Evolutionary conservation across 768 basidiomycete genomes (phyloP).

Genomic region (Ramaria rubella): DNA sequence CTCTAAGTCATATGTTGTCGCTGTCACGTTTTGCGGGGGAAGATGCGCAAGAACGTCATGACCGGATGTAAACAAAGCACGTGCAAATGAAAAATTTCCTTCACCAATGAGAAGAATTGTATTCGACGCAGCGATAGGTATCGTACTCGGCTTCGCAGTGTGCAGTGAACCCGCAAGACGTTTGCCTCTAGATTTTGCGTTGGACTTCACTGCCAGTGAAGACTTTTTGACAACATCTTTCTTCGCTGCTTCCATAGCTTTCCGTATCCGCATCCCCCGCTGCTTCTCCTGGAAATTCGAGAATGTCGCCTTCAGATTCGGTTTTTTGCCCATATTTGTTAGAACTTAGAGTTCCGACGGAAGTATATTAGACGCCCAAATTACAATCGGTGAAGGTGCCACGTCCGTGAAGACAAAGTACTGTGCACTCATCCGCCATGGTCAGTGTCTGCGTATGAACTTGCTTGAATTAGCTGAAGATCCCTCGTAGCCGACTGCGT

Average conservation of each 20-base stretch:
- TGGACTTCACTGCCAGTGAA: background rate
- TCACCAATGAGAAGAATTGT: constrained; percentile 54
- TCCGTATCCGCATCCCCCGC: background rate
- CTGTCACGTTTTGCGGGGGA: constrained; percentile 62
- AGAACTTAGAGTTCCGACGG: background rate
- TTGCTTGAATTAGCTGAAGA: background rate
- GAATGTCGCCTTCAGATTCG: constrained; percentile 1
- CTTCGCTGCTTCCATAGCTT: constrained; percentile 4
- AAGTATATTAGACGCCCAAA: background rate
- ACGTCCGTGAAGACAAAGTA: background rate
- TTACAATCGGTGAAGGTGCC: background rate
- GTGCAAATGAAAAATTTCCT: constrained; percentile 91
- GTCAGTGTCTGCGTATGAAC: background rate
- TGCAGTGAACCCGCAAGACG: background rate
- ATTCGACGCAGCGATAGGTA: constrained; percentile 1
- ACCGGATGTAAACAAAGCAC: constrained; percentile 53
- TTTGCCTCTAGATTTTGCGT: constrained; percentile 2
- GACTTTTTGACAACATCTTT: constrained; percentile 1
- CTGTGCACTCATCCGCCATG: background rate
- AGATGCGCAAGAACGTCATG: constrained; percentile 43
- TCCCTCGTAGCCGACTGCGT: constrained; percentile 62
- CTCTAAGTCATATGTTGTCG: constrained; percentile 82
- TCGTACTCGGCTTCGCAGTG: background rate
- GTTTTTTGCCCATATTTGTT: constrained; percentile 7
- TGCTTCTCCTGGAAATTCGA: constrained; percentile 8